phyloP scores from a whole-genome alignment of 768 basidiomycete species.

The Boletus subcaerulescens region DNA sequence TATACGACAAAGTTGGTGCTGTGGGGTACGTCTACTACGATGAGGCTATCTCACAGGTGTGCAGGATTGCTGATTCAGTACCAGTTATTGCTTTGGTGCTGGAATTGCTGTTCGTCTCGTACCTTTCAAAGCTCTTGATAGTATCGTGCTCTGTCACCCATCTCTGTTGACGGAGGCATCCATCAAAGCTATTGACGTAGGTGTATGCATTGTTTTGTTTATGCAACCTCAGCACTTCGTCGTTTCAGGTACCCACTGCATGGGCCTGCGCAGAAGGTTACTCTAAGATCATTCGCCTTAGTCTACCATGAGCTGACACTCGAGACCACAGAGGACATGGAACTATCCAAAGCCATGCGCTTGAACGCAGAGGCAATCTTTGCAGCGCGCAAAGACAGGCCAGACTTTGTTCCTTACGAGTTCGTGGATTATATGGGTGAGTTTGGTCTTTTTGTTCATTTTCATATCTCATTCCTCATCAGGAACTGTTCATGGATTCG shows the following conservation, averaged over 20 bases:
- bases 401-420: constrained; percentile 32
- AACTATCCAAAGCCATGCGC: constrained; percentile 26
- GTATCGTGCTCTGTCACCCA: constrained; percentile 43
- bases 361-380: constrained; percentile 31
- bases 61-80: neutral
- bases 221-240: neutral
- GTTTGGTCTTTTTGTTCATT: neutral
- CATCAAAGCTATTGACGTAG: constrained; percentile 34
- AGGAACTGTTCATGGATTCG: constrained; percentile 51
- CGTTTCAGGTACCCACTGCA: constrained; percentile 21
- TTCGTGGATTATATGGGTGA: constrained; percentile 37
- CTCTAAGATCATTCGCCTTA: neutral
- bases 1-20: constrained; percentile 40
- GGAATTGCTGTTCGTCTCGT: constrained; percentile 29
- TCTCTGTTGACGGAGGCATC: constrained; percentile 27
- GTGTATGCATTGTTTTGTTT: neutral
- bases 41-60: neutral
- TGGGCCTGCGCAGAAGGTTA: constrained; percentile 41
- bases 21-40: constrained; percentile 34
- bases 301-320: neutral
- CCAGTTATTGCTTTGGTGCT: constrained; percentile 41
- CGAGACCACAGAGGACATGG: constrained; percentile 34
- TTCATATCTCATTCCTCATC: constrained; percentile 1
- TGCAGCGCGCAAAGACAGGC: constrained; percentile 27
- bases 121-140: constrained; percentile 32